phyloP scores from a whole-genome alignment of 2,329 filamentous ascomycete species.

The Myriosclerotinia scirpicola region DNA sequence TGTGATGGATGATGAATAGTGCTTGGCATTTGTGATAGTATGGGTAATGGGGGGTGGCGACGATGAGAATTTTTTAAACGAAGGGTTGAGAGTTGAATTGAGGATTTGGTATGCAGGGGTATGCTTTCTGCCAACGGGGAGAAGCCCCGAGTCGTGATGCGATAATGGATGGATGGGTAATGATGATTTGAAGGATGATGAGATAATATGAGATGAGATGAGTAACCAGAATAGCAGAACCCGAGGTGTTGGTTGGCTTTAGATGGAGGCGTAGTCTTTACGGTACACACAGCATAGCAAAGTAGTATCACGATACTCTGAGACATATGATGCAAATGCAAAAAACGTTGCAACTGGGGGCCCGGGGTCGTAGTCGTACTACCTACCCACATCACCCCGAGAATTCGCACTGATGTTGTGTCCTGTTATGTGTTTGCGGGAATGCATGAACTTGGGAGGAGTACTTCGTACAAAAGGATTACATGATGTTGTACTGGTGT shows the following conservation, averaged over 20 bases:
- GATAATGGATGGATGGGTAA: constrained; percentile 2
- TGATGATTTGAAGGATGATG: not conserved
- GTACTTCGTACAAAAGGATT: not conserved
- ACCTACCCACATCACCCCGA: not conserved
- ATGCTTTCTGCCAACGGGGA: not conserved
- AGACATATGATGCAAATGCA: constrained; percentile 14
- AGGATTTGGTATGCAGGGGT: constrained; percentile 2
- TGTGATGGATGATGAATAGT: not conserved
- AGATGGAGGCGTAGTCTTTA: not conserved
- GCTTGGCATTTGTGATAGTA: not conserved
- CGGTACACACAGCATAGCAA: not conserved
- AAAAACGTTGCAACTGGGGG: not conserved
- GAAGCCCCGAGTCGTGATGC: constrained; percentile 2
- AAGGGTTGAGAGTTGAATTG: not conserved
- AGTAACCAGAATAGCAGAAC: not conserved
- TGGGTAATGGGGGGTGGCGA: not conserved
- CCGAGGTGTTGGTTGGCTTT: not conserved
- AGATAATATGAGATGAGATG: not conserved
- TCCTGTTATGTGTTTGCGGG: not conserved
- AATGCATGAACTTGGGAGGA: not conserved
- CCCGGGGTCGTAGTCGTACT: not conserved
- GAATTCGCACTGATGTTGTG: not conserved
- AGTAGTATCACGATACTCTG: not conserved
- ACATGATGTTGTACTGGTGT: not conserved
- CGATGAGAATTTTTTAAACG: not conserved